Evolutionary conservation across 306 rosid species (phyloP), one percentile per base, ranked within the genome.

Genomic region (Mimosa pudica): DNA sequence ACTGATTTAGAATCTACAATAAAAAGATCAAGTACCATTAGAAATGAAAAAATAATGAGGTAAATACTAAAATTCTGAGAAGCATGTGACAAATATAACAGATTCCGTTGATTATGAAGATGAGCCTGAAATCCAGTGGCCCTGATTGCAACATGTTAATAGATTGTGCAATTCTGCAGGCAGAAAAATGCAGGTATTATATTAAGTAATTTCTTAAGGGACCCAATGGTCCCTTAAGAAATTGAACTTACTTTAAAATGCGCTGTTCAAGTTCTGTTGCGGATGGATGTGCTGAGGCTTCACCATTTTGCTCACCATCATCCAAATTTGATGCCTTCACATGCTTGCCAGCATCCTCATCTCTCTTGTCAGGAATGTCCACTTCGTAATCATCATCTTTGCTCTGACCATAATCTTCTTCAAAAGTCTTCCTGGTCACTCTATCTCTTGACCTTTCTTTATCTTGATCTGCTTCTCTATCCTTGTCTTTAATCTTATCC

Each of bases 191-290:
- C 32, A 11, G 57, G 51, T 36, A 8, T 62, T 63, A 38, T 72
- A 72, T 36, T 42, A 62, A 49, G 63, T 55, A 49, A 71, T 47
- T 24, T 24, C 30, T 24, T 24, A 24, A 24, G 30, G 30, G 30
- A 24, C 30, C 30, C 30, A 24, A 24, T 24, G 30, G 30, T 24
- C 30, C 30, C 30, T 68, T 8, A 67, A 67, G 74, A 35, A 55
- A 7, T 42, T n/a, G 14, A 71, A 63, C 90, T 87, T 78, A 91
- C 98, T 76, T 92, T 80, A 85, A 49, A 60, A 94, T 89, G 81
- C 97, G 98, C 62, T 80, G 89, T 84, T 85, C 93, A 52, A 94
- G 88, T 86, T 87, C 91, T 20, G 81, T 61, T 58, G 92, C 51
- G 17, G 86, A 83, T 49, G 82, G 18, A 20, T 79, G 87, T 41